These are phyloP conservation scores for Circinella umbellata DNA, from an alignment of 371 early-diverging fungal genomes.

Conservation along the genomic window DNA sequence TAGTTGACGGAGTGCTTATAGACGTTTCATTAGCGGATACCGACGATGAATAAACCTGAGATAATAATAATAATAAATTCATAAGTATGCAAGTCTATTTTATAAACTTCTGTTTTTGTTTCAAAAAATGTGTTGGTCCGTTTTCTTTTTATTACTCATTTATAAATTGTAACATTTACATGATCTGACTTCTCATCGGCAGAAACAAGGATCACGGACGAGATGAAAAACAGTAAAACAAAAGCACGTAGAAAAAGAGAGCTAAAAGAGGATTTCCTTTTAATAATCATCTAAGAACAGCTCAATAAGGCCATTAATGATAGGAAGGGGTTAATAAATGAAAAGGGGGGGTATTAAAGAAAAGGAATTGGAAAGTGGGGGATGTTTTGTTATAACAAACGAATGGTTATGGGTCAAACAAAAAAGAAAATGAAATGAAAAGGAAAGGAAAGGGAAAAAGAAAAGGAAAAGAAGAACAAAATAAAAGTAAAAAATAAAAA, in stretches of 20 bases:
- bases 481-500: slow-evolving; percentile 5
- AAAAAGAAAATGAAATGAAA: slow-evolving; percentile 9
- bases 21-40: background rate
- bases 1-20: background rate
- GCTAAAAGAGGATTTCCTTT: slow-evolving; percentile 23
- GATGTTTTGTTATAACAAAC: too few species aligned
- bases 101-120: background rate
- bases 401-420: background rate
- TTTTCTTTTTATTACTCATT: too few species aligned
- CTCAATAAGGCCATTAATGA: slow-evolving; percentile 15
- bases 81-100: background rate
- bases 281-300: slow-evolving; percentile 18
- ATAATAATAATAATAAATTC: slow-evolving; percentile 6
- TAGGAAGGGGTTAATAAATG: slow-evolving; percentile 18
- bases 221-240: slow-evolving; percentile 21
- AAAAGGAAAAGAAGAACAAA: slow-evolving; percentile 10
- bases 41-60: slow-evolving; percentile 9
- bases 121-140: background rate
- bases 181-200: background rate
- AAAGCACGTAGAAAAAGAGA: slow-evolving; percentile 16
- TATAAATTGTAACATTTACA: background rate
- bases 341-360: slow-evolving; percentile 12
- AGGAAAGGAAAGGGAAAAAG: slow-evolving; percentile 13
- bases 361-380: background rate
- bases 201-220: slow-evolving; percentile 17